Conservation (phyloP, 108 stramenopile genomes). For the Fragilariopsis cylindrus region DNA sequence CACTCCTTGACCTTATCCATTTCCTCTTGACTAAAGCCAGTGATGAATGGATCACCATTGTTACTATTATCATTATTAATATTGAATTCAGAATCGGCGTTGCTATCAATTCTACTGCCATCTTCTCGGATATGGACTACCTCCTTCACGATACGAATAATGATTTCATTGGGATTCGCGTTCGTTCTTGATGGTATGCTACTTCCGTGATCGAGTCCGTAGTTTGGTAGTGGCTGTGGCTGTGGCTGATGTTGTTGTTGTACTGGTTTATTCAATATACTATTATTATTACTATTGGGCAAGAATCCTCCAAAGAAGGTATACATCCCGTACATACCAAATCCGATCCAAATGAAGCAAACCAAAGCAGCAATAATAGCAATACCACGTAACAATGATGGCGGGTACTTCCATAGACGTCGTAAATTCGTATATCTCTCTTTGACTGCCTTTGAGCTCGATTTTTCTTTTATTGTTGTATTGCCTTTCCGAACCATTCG, state of each 20-base stretch:
- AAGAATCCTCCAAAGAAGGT: not conserved
- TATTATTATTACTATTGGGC: not conserved
- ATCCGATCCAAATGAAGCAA: slow-evolving; percentile 12
- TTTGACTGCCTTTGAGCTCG: not conserved
- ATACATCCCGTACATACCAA: slow-evolving; percentile 40
- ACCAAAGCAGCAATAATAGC: slow-evolving; percentile 1
- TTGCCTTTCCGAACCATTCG: not conserved
- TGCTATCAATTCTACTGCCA: slow-evolving; percentile 10
- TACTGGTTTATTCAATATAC: too few species aligned
- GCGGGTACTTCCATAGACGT: slow-evolving; percentile 22
- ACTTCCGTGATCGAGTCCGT: not conserved
- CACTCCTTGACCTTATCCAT: not conserved
- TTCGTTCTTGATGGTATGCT: not conserved
- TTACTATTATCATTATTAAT: not conserved
- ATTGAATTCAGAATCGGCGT: not conserved
- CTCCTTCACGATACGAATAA: slow-evolving; percentile 38
- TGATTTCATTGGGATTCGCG: slow-evolving; percentile 21
- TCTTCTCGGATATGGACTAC: slow-evolving; percentile 31
- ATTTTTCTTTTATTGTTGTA: not conserved
- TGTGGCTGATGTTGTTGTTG: slow-evolving; percentile 8
- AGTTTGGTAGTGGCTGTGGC: not conserved
- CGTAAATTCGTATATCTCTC: slow-evolving; percentile 4
- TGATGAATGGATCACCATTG: not conserved
- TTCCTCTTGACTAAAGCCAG: slow-evolving; percentile 4
- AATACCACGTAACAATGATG: not conserved